Conservation (phyloP, 345 rosid genomes). For the Zanthoxylum bungeanum region DNA sequence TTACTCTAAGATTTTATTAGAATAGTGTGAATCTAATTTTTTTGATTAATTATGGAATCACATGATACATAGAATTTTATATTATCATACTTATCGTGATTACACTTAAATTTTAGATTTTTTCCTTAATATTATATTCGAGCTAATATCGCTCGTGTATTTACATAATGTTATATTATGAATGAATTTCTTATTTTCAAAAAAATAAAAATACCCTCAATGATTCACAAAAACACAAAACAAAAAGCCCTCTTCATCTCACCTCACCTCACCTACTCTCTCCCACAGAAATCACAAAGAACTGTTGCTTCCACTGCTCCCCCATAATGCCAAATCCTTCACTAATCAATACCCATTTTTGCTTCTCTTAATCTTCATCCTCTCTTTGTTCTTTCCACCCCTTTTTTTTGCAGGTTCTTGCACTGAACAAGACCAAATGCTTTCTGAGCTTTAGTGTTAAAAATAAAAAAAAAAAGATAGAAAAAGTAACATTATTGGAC, state of each 20-base stretch:
- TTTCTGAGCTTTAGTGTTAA: constrained; percentile 8
- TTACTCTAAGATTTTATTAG: no score
- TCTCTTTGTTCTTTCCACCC: not conserved
- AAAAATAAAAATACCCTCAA: no score
- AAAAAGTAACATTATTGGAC: not conserved
- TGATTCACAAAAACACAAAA: constrained; percentile 38
- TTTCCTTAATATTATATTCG: no score
- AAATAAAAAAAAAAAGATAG: not conserved
- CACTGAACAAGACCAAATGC: not conserved
- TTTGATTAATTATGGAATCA: no score
- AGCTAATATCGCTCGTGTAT: no score
- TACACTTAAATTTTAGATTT: no score
- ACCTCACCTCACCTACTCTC: constrained; percentile 25
- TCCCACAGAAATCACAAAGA: constrained; percentile 8
- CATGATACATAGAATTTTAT: no score
- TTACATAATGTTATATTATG: no score
- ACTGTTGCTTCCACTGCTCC: constrained; percentile 13
- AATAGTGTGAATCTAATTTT: no score
- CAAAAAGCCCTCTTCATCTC: constrained; percentile 23
- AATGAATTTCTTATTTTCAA: no score
- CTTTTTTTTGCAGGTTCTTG: constrained; percentile 11
- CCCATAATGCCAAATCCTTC: constrained; percentile 24
- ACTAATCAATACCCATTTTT: not conserved
- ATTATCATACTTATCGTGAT: no score
- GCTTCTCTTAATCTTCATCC: not conserved